These are phyloP conservation scores for Mucor irregularis DNA, from an alignment of 371 early-diverging fungal species.

Conservation along the genomic window DNA sequence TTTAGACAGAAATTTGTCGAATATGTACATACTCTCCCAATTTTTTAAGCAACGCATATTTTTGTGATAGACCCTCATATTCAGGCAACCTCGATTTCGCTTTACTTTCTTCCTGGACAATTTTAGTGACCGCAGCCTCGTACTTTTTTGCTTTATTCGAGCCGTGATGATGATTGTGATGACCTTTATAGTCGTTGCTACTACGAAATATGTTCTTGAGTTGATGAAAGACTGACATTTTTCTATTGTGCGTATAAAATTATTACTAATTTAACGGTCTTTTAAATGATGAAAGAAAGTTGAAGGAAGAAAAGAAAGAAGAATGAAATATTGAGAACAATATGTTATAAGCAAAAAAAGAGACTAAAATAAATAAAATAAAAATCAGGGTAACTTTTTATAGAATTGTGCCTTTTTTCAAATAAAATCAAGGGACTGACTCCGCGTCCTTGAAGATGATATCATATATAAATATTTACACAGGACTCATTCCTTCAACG, in stretches of 20 bases:
- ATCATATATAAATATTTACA: slow-evolving; percentile 4
- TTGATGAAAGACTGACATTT: slow-evolving; percentile 46
- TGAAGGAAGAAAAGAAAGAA: slow-evolving; percentile 10
- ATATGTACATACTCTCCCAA: slow-evolving; percentile 67
- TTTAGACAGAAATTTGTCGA: not conserved
- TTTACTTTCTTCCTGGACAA: slow-evolving; percentile 27
- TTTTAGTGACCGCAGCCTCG: slow-evolving; percentile 12
- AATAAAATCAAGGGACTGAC: slow-evolving; percentile 11
- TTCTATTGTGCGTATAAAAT: too few species aligned
- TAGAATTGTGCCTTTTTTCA: not conserved
- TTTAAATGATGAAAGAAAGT: slow-evolving; percentile 1
- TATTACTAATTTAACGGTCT: too few species aligned
- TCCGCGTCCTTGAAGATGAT: slow-evolving; percentile 1
- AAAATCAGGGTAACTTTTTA: slow-evolving; percentile 22
- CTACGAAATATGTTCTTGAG: slow-evolving; percentile 44
- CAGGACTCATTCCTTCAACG: slow-evolving; percentile 12
- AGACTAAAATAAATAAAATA: slow-evolving; percentile 16
- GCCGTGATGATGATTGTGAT: not conserved
- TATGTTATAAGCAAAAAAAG: too few species aligned
- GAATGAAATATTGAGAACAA: slow-evolving; percentile 7
- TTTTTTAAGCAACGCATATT: slow-evolving; percentile 53
- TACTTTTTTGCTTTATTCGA: not conserved
- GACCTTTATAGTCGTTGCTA: slow-evolving; percentile 14
- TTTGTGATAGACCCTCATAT: slow-evolving; percentile 52
- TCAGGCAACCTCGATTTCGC: slow-evolving; percentile 37